Base-by-base conservation (phyloP, 768 basidiomycete species). In the Termitomyces sp. region DNA sequence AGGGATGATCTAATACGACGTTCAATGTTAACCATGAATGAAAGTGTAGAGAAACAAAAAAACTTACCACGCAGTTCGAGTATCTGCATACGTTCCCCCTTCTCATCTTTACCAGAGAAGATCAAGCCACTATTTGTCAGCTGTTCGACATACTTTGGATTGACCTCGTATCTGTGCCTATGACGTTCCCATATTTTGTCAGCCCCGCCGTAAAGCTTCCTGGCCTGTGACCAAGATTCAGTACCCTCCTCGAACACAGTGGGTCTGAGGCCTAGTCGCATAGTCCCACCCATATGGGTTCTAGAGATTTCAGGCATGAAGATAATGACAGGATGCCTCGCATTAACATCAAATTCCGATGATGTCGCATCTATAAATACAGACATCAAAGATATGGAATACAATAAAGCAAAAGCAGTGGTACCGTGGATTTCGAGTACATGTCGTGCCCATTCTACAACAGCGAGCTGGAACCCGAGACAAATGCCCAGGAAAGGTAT, bases 231-330 rank as follows among this genome's bases (percentile, higher is more conserved):
- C 87, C 88, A 92, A 18, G 70, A 66, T 66, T 88, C 87, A 1
- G 85, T 86, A 13, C 75, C 79, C 9, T 78, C 70, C 56, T 88
- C 83, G 70, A 98, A 98, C 48, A 98, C 82, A 2, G 96, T 99
- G 3, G 96, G 94, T n/a, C 96, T 86, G 43, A 98, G 79, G 24
- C 97, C 97, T n/a, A 98, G 83, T 13, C 97, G 88, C 97, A 99
- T 99, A n/a, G 96, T 99, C 22, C 97, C 97, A 52, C 97, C 97
- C 85, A 98, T 93, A 62, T 98, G 94, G 13, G 95, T 98, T 69
- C 88, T 90, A 11, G 94, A 97, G 64, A 99, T 92, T 70, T 99
- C 97, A 18, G 97, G 97, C 97, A 99, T 99, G 82, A 95, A 98
- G 64, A 98, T 80, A 72, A 98, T 79, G 56, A 94, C 79, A 0